Percentiles rank a stretch among this genome's conserved stretches.
These are phyloP conservation scores for Lentithecium fluviatile DNA, from an alignment of 495 filamentous ascomycete genomes.

Conservation along the genomic window DNA sequence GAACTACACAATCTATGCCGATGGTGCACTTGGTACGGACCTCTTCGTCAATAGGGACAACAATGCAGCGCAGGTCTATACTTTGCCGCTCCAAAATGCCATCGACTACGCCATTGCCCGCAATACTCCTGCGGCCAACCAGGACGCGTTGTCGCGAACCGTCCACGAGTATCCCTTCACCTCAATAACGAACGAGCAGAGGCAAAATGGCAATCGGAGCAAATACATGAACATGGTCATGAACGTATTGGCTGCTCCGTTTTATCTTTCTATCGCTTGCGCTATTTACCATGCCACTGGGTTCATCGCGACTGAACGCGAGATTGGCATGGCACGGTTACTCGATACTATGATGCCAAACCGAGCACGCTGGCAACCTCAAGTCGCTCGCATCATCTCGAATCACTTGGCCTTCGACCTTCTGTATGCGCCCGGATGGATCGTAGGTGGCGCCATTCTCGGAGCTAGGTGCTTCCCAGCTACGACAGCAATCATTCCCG, in stretches of 20 bases:
- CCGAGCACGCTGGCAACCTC: constrained; percentile 40
- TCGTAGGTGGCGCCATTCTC: constrained; percentile 44
- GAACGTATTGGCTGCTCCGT: constrained; percentile 63
- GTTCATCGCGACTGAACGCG: constrained; percentile 45
- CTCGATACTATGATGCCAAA: constrained; percentile 48
- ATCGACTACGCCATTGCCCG: constrained; percentile 70
- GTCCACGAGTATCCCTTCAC: constrained; percentile 71
- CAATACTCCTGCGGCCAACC: constrained; percentile 43
- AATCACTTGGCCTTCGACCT: constrained; percentile 46
- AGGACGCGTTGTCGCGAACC: constrained; percentile 30
- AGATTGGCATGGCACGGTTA: constrained; percentile 44
- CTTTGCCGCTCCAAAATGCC: constrained; percentile 75
- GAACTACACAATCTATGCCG: constrained; percentile 83
- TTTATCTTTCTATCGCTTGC: constrained; percentile 74
- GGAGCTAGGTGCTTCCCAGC: constrained; percentile 42
- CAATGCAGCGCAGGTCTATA: constrained; percentile 71
- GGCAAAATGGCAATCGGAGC: constrained; percentile 57
- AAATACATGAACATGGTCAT: constrained; percentile 69
- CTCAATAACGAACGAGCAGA: constrained; percentile 60
- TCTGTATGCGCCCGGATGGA: constrained; percentile 49
- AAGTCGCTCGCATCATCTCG: constrained; percentile 41
- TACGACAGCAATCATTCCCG: constrained; percentile 43
- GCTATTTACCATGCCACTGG: constrained; percentile 62
- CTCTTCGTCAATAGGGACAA: constrained; percentile 57
- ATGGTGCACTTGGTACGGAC: constrained; percentile 58